Evolutionary conservation across 2,329 filamentous ascomycete genomes (phyloP), one percentile per base, ranked within the genome.

Genomic region (Acrodontium crateriforme): DNA sequence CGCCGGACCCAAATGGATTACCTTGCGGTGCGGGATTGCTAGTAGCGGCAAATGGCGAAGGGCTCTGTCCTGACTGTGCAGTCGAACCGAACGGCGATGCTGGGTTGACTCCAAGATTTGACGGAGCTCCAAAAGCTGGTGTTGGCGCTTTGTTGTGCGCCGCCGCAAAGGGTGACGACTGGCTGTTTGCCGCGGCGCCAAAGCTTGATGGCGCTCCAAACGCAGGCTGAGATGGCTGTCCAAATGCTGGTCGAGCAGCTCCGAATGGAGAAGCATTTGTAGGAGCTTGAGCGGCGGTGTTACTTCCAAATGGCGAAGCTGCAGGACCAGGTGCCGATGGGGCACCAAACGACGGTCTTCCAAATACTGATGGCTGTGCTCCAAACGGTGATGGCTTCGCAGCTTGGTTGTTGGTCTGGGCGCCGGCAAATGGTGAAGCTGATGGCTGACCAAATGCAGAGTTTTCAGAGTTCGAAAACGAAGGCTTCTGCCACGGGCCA

Each of bases 291-390:
- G 24, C 29, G 15, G 28, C 31, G 2, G 34, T 33, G 10, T 32
- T 18, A 3, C 21, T 22, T 9, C 54, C 54, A 29, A 58, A 55
- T 9, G 47, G 20, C 21, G 54, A 49, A 18, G 22, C 21, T 22
- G 17, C n/a, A 12, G 28, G 16, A 16, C 19, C 21, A 14, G 28
- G 31, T 12, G 18, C 16, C 13, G 38, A 31, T 14, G 39, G 30
- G 26, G 28, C 26, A 6, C 38, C 38, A 25, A 43, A 44, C 11
- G 19, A 19, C 18, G 13, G 17, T 19, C 24, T 30, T 3, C 28
- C 30, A 9, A n/a, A 18, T 11, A 16, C n/a, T 18, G 30, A 12
- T 12, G 36, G 22, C 30, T 31, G 27, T 30, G 35, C 31, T 6
- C 33, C 35, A 29, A 39, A 39, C n/a, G 19, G 12, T 6, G 34